phyloP scores from a whole-genome alignment of 1,284 basidiomycete genomes.

The Microbotryum violaceum region DNA sequence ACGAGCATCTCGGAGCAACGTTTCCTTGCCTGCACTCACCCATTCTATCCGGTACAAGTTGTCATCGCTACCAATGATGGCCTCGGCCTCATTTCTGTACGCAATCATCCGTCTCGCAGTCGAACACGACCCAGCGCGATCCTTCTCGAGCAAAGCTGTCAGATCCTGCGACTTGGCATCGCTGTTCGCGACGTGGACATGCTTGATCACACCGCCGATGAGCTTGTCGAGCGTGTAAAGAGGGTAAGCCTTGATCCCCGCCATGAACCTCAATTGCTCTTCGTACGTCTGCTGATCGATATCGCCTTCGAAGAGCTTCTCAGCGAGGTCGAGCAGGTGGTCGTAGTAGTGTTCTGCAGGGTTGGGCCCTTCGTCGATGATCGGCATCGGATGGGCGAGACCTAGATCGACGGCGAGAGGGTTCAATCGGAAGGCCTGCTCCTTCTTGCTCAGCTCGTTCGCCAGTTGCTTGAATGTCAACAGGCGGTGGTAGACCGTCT shows the following conservation, averaged over 20 bases:
- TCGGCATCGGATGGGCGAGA: slow-evolving; percentile 28
- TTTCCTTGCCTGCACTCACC: slow-evolving; percentile 48
- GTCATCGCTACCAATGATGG: slow-evolving; percentile 76
- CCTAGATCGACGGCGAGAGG: slow-evolving; percentile 51
- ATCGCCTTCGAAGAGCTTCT: slow-evolving; percentile 87
- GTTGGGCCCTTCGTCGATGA: slow-evolving; percentile 42
- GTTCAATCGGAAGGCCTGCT: slow-evolving; percentile 44
- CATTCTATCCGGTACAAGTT: slow-evolving; percentile 88
- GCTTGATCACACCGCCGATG: slow-evolving; percentile 31
- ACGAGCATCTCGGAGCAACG: neutral
- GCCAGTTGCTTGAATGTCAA: slow-evolving; percentile 65
- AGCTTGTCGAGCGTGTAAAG: slow-evolving; percentile 41
- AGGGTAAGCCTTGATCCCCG: slow-evolving; percentile 74
- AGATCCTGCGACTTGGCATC: slow-evolving; percentile 81
- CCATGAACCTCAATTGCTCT: slow-evolving; percentile 95
- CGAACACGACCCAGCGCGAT: slow-evolving; percentile 52
- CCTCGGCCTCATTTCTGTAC: slow-evolving; percentile 72
- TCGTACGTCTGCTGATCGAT: slow-evolving; percentile 87
- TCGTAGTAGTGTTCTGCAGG: slow-evolving; percentile 67
- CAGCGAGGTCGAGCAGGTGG: slow-evolving; percentile 81
- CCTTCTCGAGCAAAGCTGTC: slow-evolving; percentile 67
- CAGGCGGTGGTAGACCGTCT: slow-evolving; percentile 82
- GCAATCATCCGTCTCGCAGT: slow-evolving; percentile 79
- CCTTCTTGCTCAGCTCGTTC: slow-evolving; percentile 42
- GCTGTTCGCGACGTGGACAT: slow-evolving; percentile 61